Evolutionary conservation across 2,329 filamentous ascomycete genomes (phyloP).

Genomic region (Lachnellula cervina): DNA sequence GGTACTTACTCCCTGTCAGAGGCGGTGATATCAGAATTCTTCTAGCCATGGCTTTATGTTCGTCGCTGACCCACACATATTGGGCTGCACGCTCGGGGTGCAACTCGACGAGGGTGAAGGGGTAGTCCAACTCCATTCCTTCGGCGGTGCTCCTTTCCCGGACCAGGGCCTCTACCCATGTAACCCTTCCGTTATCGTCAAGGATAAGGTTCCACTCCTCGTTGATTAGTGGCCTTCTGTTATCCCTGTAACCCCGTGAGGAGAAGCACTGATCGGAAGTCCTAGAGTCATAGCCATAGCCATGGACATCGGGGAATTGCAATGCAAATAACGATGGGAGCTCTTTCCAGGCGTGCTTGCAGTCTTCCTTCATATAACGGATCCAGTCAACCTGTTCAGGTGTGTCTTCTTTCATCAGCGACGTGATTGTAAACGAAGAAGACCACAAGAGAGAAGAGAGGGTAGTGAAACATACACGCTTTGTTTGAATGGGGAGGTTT

Average conservation of each 20-base stretch:
- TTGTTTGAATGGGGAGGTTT: neutral
- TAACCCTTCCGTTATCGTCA: neutral
- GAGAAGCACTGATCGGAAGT: conserved; percentile 14
- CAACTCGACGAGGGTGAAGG: conserved; percentile 10
- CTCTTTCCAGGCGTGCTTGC: conserved; percentile 1
- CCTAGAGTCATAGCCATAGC: neutral
- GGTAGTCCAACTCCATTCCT: conserved; percentile 5
- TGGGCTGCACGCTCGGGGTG: conserved; percentile 7
- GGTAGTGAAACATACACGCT: neutral
- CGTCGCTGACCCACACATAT: conserved; percentile 10
- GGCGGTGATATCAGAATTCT: neutral
- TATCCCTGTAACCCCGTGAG: conserved; percentile 14
- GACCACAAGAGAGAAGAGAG: neutral
- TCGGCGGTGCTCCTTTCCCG: conserved; percentile 5
- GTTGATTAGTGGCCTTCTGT: conserved; percentile 3
- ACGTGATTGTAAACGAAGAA: neutral
- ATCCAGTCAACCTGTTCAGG: conserved; percentile 11
- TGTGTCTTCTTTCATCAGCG: conserved; percentile 12
- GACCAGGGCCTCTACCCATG: neutral
- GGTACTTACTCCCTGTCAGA: conserved; percentile 3
- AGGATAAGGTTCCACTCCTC: conserved; percentile 3
- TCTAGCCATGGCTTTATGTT: conserved; percentile 9
- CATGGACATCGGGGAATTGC: neutral
- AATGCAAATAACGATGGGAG: neutral
- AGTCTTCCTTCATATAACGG: conserved; percentile 12